Conservation (phyloP, 2,329 filamentous ascomycete species). For the Curvularia verruculosa region DNA sequence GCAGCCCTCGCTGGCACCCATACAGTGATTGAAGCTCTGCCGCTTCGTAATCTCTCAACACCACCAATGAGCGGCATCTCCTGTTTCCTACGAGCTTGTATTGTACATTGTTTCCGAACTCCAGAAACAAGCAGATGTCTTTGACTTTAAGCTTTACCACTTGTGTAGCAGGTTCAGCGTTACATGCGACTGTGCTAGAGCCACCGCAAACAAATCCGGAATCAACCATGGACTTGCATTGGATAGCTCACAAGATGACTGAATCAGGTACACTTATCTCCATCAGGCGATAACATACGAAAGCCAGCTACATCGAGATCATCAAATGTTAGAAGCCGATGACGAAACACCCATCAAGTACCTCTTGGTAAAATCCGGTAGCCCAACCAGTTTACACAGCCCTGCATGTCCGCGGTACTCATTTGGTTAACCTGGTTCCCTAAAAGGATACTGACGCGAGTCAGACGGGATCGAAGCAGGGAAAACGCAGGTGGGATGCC, state of each 20-base stretch:
- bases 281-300: neutral
- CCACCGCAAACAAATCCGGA: neutral
- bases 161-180: too few species aligned
- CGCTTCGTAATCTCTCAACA: too few species aligned
- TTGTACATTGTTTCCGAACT: too few species aligned
- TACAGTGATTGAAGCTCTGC: too few species aligned
- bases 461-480: constrained; percentile 16
- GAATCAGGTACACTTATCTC: neutral
- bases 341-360: constrained; percentile 1
- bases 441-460: constrained; percentile 1
- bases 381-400: neutral
- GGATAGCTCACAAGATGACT: neutral
- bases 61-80: too few species aligned
- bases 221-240: neutral
- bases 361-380: neutral
- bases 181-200: too few species aligned
- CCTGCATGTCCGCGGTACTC: neutral
- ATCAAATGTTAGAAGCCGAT: neutral
- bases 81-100: too few species aligned
- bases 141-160: too few species aligned
- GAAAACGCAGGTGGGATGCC: constrained; percentile 6
- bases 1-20: too few species aligned
- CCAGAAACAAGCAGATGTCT: too few species aligned
- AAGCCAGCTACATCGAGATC: neutral
- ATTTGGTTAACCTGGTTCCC: neutral